These are phyloP conservation scores for Ustilaginoidea virens DNA, from an alignment of 2,329 filamentous ascomycete genomes.

Conservation along the genomic window DNA sequence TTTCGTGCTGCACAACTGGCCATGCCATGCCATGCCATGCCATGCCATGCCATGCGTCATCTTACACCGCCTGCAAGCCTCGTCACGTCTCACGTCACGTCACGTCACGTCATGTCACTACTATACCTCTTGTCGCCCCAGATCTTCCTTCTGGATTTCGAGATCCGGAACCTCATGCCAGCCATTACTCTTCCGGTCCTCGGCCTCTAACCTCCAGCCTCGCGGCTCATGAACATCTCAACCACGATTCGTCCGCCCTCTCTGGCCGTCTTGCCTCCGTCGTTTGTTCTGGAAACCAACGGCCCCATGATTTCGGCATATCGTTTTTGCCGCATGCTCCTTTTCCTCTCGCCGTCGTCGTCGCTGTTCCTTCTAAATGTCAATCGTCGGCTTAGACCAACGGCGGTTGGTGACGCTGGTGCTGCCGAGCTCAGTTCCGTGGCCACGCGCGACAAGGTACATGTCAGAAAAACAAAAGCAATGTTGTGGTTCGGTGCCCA, in stretches of 20 bases:
- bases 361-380: slow-evolving; percentile 24
- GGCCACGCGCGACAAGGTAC: slow-evolving; percentile 47
- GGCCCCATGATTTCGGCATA: slow-evolving; percentile 51
- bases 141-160: not conserved
- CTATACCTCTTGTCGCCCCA: not conserved
- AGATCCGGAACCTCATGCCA: not conserved
- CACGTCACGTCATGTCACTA: too few relatives aligned
- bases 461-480: slow-evolving; percentile 73
- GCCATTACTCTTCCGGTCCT: slow-evolving; percentile 1
- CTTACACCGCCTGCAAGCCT: too few relatives aligned
- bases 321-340: slow-evolving; percentile 42
- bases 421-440: slow-evolving; percentile 29
- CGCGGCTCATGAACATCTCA: slow-evolving; percentile 45
- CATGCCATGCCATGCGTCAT: too few relatives aligned
- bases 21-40: too few relatives aligned
- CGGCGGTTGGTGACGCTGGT: slow-evolving; percentile 14
- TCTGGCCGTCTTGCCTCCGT: slow-evolving; percentile 42
- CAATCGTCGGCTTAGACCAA: slow-evolving; percentile 27
- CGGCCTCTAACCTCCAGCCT: slow-evolving; percentile 16
- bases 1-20: too few relatives aligned
- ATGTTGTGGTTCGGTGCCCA: slow-evolving; percentile 67
- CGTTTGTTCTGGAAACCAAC: slow-evolving; percentile 41
- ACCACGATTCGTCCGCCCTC: slow-evolving; percentile 52
- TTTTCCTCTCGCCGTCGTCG: slow-evolving; percentile 21
- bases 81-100: too few relatives aligned